Percentiles rank a stretch among this genome's conserved stretches.
phyloP scores from a whole-genome alignment of 169 alveolate species.

The Cryptosporidium parvum region DNA sequence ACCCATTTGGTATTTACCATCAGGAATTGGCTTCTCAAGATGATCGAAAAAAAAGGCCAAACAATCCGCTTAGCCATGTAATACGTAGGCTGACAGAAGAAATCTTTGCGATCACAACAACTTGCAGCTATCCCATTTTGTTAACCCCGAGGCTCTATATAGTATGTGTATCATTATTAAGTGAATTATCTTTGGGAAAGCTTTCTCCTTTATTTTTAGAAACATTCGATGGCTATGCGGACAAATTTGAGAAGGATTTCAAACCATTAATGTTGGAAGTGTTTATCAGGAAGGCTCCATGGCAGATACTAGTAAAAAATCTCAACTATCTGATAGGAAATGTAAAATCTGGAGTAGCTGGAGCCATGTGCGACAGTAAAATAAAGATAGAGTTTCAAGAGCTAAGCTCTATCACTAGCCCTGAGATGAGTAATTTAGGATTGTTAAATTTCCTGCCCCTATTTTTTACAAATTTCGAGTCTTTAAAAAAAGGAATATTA shows the following conservation, averaged over 20 bases:
- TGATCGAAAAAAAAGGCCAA: background rate
- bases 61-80: slow-evolving; percentile 39
- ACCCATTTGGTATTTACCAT: slow-evolving; percentile 32
- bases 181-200: slow-evolving; percentile 15
- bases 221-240: slow-evolving; percentile 34
- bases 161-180: slow-evolving; percentile 20
- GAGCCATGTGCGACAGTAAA: background rate
- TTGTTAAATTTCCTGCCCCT: slow-evolving; percentile 14
- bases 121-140: slow-evolving; percentile 13
- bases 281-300: slow-evolving; percentile 46
- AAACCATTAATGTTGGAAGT: slow-evolving; percentile 22
- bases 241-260: slow-evolving; percentile 23
- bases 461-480: slow-evolving; percentile 26
- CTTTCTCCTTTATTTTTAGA: slow-evolving; percentile 43
- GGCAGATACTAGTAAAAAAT: slow-evolving; percentile 16
- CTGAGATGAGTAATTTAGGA: background rate
- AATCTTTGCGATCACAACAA: slow-evolving; percentile 47
- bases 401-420: background rate
- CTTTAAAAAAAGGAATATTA: slow-evolving; percentile 17
- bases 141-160: slow-evolving; percentile 34
- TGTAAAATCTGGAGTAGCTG: background rate
- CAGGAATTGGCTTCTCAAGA: background rate
- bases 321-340: background rate
- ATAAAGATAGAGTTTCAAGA: slow-evolving; percentile 25
- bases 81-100: slow-evolving; percentile 39